Percentiles rank a stretch among this genome's conserved stretches.
These are phyloP conservation scores for Pascua sp. DNA, from an alignment of 1,284 basidiomycete species.

Conservation along the genomic window DNA sequence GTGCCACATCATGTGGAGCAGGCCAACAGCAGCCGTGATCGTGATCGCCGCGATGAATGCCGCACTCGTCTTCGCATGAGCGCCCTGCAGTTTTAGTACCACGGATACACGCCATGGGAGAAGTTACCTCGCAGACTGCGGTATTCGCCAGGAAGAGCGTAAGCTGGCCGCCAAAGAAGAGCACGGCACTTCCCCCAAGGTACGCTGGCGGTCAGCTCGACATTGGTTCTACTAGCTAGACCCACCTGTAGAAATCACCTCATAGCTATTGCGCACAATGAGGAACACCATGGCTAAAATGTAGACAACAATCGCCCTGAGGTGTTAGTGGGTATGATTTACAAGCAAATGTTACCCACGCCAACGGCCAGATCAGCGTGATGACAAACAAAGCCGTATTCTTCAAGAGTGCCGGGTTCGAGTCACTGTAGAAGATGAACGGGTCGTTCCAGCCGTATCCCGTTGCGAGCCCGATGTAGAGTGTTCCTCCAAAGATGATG, in stretches of 20 bases:
- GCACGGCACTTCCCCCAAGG: constrained; percentile 47
- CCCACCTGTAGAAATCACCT: constrained; percentile 60
- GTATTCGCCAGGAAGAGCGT: constrained; percentile 71
- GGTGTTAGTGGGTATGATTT: neutral
- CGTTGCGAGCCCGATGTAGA: constrained; percentile 74
- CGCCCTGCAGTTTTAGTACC: constrained; percentile 51
- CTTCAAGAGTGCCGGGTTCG: constrained; percentile 52
- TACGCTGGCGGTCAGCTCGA: constrained; percentile 1
- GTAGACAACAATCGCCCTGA: constrained; percentile 64
- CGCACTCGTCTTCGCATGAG: constrained; percentile 67
- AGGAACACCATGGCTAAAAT: constrained; percentile 70
- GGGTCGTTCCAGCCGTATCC: constrained; percentile 61
- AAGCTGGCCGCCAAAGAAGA: constrained; percentile 71
- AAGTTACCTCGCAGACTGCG: constrained; percentile 68
- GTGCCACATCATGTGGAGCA: constrained; percentile 73
- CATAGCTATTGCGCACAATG: constrained; percentile 65
- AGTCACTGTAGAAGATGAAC: constrained; percentile 59
- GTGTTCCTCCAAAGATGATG: constrained; percentile 65
- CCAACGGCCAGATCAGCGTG: constrained; percentile 77
- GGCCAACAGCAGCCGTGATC: constrained; percentile 62
- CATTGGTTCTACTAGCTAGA: neutral
- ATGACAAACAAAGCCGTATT: constrained; percentile 72
- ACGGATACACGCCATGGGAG: neutral
- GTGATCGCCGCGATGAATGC: constrained; percentile 69
- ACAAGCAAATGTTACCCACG: constrained; percentile 53